Evolutionary conservation across 108 stramenopile genomes (phyloP).

Genomic region (Pseudonitzschia multistriata): DNA sequence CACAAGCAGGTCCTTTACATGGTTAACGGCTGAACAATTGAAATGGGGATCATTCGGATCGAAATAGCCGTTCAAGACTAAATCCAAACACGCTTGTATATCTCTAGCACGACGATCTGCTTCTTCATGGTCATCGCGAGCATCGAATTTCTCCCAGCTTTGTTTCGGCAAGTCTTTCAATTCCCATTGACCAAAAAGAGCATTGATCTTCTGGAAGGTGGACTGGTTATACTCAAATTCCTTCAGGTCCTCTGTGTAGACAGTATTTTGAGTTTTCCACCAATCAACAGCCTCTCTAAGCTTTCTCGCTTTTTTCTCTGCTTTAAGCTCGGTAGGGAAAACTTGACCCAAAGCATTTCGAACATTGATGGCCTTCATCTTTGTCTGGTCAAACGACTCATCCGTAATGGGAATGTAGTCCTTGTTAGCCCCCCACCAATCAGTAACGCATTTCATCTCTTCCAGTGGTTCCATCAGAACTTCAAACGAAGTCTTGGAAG

Average conservation of each 20-base stretch:
- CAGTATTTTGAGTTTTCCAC: slow-evolving; percentile 27
- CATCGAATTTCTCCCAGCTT: slow-evolving; percentile 31
- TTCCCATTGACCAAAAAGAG: slow-evolving; percentile 41
- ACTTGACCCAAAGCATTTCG: slow-evolving; percentile 15
- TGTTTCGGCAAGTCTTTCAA: slow-evolving; percentile 26
- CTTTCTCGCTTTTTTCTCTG: slow-evolving; percentile 35
- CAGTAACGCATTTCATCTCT: slow-evolving; percentile 33
- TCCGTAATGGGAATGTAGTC: slow-evolving; percentile 27
- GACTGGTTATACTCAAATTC: slow-evolving; percentile 28
- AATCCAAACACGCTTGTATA: slow-evolving; percentile 22
- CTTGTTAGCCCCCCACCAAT: slow-evolving; percentile 41
- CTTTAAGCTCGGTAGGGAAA: slow-evolving; percentile 10
- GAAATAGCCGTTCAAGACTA: slow-evolving; percentile 28
- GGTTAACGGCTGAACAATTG: slow-evolving; percentile 27
- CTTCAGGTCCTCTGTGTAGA: slow-evolving; percentile 20
- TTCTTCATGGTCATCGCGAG: slow-evolving; percentile 17
- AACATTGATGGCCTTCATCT: slow-evolving; percentile 41
- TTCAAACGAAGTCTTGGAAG: background rate
- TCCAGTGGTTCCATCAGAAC: slow-evolving; percentile 8
- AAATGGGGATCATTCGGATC: slow-evolving; percentile 29
- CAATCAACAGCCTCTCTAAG: slow-evolving; percentile 34
- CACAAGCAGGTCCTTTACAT: slow-evolving; percentile 27
- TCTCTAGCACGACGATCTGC: slow-evolving; percentile 29
- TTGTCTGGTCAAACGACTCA: slow-evolving; percentile 25
- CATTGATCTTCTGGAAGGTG: slow-evolving; percentile 41